Evolutionary conservation across 352 stramenopile species (phyloP).

Genomic region (Phytopythium chamaehyphon): DNA sequence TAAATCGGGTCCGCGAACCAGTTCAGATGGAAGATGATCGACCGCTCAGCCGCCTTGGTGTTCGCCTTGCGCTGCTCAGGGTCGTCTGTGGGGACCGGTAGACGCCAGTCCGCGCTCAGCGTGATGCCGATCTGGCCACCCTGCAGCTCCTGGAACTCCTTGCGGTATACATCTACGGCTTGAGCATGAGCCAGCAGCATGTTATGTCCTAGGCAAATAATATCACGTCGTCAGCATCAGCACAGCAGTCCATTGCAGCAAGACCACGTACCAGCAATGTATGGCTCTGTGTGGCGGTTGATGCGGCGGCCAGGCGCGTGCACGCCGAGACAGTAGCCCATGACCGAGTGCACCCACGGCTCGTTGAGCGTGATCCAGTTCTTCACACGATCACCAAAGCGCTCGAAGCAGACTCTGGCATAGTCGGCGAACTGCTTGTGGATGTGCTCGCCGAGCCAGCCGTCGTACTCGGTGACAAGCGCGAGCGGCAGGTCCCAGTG

Average conservation of each 20-base stretch:
- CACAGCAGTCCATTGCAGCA: background rate
- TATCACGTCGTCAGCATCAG: background rate
- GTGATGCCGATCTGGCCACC: constrained; percentile 86
- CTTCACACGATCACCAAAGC: constrained; percentile 91
- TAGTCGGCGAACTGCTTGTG: constrained; percentile 81
- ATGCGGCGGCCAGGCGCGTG: constrained; percentile 72
- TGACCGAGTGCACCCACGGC: constrained; percentile 78
- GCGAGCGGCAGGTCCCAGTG: constrained; percentile 94
- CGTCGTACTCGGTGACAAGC: constrained; percentile 81
- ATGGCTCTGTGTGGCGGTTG: constrained; percentile 63
- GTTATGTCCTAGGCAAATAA: constrained; percentile 50
- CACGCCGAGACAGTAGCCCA: constrained; percentile 82
- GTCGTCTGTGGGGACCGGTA: constrained; percentile 46
- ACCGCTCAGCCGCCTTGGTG: constrained; percentile 56
- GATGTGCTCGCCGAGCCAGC: constrained; percentile 44
- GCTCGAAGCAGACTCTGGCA: constrained; percentile 86
- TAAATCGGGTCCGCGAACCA: constrained; percentile 92
- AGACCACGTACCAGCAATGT: constrained; percentile 33
- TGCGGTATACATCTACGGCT: constrained; percentile 80
- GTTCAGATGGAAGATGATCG: constrained; percentile 81
- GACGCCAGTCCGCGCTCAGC: constrained; percentile 86
- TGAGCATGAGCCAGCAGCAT: constrained; percentile 83
- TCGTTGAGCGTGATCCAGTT: constrained; percentile 94
- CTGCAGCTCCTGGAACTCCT: constrained; percentile 63
- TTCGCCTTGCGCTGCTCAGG: constrained; percentile 46